Conservation (phyloP, 495 filamentous ascomycete species). For the Letharia columbiana region DNA sequence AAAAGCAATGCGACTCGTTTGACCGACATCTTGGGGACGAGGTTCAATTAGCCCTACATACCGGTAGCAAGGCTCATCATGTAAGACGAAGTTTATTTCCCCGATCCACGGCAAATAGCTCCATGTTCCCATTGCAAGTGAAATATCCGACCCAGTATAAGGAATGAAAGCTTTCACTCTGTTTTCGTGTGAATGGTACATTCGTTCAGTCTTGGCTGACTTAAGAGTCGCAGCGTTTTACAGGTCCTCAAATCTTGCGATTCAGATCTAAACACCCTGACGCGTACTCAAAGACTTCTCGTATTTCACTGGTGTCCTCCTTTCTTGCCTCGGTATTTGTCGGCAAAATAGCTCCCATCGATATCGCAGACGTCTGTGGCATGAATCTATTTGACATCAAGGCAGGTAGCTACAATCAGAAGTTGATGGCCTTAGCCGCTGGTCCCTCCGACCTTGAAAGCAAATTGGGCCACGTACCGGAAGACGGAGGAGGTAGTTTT, state of each 20-base stretch:
- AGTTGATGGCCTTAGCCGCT: slow-evolving; percentile 66
- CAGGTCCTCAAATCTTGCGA: slow-evolving; percentile 90
- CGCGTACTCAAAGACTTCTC: slow-evolving; percentile 67
- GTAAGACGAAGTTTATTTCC: slow-evolving; percentile 42
- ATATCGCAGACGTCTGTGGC: slow-evolving; percentile 90
- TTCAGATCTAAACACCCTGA: slow-evolving; percentile 72
- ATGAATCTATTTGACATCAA: slow-evolving; percentile 96
- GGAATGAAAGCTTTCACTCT: neutral
- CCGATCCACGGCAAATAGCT: neutral
- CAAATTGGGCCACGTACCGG: slow-evolving; percentile 73
- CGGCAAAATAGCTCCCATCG: slow-evolving; percentile 75
- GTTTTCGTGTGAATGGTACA: neutral
- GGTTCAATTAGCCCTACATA: slow-evolving; percentile 62
- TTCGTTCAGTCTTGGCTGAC: neutral
- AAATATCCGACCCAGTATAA: neutral
- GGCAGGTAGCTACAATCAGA: slow-evolving; percentile 59
- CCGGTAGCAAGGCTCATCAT: slow-evolving; percentile 90
- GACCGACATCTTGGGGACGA: slow-evolving; percentile 58
- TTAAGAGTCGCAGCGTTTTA: slow-evolving; percentile 62
- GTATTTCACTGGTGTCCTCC: slow-evolving; percentile 89
- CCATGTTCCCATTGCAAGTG: slow-evolving; percentile 6
- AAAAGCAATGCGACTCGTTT: slow-evolving; percentile 82
- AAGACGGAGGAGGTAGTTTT: slow-evolving; percentile 71
- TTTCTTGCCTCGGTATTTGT: slow-evolving; percentile 91
- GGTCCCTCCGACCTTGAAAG: slow-evolving; percentile 59